Evolutionary conservation across 169 alveolate genomes (phyloP).

Genomic region (Cyclospora cayetanensis): DNA sequence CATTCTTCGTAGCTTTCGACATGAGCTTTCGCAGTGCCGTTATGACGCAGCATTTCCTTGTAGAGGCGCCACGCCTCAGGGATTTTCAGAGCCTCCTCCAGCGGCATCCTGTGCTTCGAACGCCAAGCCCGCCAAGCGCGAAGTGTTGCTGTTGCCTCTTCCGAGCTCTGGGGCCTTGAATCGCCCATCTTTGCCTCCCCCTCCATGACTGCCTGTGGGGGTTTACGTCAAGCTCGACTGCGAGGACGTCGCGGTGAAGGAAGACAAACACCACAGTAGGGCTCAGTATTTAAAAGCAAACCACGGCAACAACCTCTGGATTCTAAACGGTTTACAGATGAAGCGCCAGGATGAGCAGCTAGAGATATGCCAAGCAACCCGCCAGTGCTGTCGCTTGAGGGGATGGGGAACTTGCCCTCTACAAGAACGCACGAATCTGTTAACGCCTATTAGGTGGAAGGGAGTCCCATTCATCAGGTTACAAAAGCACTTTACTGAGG

Average conservation of each 20-base stretch:
- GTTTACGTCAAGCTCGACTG: not conserved
- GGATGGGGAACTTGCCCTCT: not conserved
- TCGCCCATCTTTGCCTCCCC: constrained; percentile 39
- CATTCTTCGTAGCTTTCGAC: constrained; percentile 43
- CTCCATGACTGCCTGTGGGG: not conserved
- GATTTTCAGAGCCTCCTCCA: constrained; percentile 66
- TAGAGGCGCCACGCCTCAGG: constrained; percentile 63
- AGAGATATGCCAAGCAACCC: not conserved
- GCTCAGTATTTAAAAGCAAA: not conserved
- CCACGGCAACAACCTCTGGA: not conserved
- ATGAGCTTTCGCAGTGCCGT: constrained; percentile 8
- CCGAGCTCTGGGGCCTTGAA: constrained; percentile 51
- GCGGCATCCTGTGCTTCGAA: constrained; percentile 44
- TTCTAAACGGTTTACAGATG: too few species aligned
- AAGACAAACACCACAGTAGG: not conserved
- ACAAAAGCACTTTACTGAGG: not conserved
- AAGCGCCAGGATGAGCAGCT: not conserved
- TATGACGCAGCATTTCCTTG: constrained; percentile 60
- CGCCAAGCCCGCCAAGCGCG: constrained; percentile 70
- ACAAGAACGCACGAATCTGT: not conserved
- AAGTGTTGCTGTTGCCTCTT: constrained; percentile 48
- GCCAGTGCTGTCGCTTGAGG: not conserved
- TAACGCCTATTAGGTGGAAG: not conserved
- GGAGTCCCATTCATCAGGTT: not conserved
- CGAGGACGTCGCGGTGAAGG: not conserved